Percentiles rank a stretch among this genome's conserved stretches.
phyloP scores from a whole-genome alignment of 305 asterid species.

The Fraxinus greggii region DNA sequence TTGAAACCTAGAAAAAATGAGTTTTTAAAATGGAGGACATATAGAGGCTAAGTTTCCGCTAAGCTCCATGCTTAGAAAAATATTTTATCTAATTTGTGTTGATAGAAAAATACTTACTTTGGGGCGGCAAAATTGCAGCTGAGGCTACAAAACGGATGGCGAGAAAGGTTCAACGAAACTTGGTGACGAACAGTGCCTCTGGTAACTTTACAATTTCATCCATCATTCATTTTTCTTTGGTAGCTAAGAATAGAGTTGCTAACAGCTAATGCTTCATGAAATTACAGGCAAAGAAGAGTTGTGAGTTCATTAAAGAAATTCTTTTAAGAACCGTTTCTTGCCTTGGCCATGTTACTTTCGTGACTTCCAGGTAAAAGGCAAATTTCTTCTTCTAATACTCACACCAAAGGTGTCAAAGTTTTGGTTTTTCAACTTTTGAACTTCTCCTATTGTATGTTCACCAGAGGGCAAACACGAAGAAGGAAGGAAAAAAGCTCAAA shows the following conservation, averaged over 20 bases:
- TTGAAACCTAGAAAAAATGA: background rate
- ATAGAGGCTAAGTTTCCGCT: background rate
- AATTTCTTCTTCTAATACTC: background rate
- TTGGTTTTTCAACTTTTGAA: background rate
- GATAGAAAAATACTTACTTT: constrained; percentile 1
- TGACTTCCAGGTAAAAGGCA: background rate
- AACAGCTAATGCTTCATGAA: constrained; percentile 18
- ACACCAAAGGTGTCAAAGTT: background rate
- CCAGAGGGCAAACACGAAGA: background rate
- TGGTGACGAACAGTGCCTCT: constrained; percentile 22
- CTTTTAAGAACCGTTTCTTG: constrained; percentile 3
- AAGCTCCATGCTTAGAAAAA: background rate
- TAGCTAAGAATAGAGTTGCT: constrained; percentile 14
- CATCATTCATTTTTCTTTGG: background rate
- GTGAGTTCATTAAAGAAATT: background rate
- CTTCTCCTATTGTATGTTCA: background rate
- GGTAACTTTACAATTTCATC: constrained; percentile 33
- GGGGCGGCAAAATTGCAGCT: constrained; percentile 40
- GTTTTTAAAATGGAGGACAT: background rate
- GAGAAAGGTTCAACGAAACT: constrained; percentile 38
- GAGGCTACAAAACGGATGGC: constrained; percentile 42
- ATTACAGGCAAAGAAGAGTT: constrained; percentile 34
- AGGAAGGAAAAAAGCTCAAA: background rate
- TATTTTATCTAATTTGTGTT: background rate
- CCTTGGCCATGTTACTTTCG: constrained; percentile 1